Conservation (phyloP, 2,329 filamentous ascomycete species). For the Ciborinia camelliae region DNA sequence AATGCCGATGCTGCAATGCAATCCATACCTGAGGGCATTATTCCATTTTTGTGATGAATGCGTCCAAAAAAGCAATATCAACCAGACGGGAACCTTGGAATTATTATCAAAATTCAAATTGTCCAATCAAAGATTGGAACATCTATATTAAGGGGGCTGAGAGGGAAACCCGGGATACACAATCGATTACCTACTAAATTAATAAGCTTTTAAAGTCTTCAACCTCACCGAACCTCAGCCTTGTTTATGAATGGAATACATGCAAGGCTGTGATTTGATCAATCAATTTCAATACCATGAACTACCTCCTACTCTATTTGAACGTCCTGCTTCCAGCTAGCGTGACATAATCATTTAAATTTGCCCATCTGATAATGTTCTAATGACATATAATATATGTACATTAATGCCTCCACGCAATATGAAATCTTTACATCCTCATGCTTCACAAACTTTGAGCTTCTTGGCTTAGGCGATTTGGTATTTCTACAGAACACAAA, state of each 20-base stretch:
- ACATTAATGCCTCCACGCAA: not conserved
- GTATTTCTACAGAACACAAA: not conserved
- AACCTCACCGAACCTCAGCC: not conserved
- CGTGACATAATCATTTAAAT: not conserved
- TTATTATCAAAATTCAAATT: too few relatives aligned
- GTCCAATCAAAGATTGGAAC: too few relatives aligned
- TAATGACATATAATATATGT: not conserved
- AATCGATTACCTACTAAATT: too few relatives aligned
- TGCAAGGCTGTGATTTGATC: slow-evolving; percentile 2
- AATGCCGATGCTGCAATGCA: not conserved
- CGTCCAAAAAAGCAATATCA: too few relatives aligned
- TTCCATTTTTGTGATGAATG: too few relatives aligned
- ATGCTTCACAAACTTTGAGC: not conserved
- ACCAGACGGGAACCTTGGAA: too few relatives aligned
- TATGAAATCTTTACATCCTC: not conserved
- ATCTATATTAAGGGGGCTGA: too few relatives aligned
- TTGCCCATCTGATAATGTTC: not conserved
- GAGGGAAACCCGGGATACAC: too few relatives aligned
- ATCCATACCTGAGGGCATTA: not conserved
- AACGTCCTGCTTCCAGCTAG: too few relatives aligned
- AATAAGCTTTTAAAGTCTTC: too few relatives aligned
- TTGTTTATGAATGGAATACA: not conserved
- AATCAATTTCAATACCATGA: not conserved
- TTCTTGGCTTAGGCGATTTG: not conserved
- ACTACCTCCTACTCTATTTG: not conserved